Conservation (phyloP, 2,329 filamentous ascomycete genomes). For the Alternaria postmessia region DNA sequence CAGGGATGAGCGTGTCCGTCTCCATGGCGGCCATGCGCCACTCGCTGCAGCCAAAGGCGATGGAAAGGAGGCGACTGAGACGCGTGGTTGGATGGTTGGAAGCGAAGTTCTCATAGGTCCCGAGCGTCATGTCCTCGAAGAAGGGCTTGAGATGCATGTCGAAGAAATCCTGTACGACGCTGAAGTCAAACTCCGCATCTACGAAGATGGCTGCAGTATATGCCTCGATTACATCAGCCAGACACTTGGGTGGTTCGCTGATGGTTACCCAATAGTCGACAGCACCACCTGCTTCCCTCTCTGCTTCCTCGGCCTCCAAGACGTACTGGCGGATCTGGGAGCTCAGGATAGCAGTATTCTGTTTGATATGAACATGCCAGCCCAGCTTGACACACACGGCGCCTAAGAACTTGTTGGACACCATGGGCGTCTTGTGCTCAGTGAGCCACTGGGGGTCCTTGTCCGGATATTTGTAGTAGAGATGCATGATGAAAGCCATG, state of each 20-base stretch:
- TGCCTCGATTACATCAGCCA: conserved; percentile 88
- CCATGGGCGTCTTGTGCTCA: conserved; percentile 99
- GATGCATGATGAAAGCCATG: conserved; percentile 81
- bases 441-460: conserved; percentile 96
- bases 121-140: conserved; percentile 82
- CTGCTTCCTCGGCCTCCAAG: conserved; percentile 63
- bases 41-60: conserved; percentile 70
- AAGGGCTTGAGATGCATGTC: conserved; percentile 74
- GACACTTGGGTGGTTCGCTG: conserved; percentile 73
- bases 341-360: conserved; percentile 60
- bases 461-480: conserved; percentile 78
- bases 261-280: conserved; percentile 72
- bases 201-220: conserved; percentile 92
- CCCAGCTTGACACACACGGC: conserved; percentile 79
- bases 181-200: conserved; percentile 82
- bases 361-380: conserved; percentile 76
- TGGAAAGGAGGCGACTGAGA: conserved; percentile 69
- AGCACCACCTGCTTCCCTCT: conserved; percentile 58
- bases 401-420: conserved; percentile 92
- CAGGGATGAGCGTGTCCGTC: conserved; percentile 58
- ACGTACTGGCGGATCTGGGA: conserved; percentile 64
- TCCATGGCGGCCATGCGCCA: conserved; percentile 55
- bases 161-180: conserved; percentile 79
- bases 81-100: conserved; percentile 83
- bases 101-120: conserved; percentile 79